These are phyloP conservation scores for Dictyostelium purpureum DNA, from an alignment of 78 protist genomes.

Conservation along the genomic window DNA sequence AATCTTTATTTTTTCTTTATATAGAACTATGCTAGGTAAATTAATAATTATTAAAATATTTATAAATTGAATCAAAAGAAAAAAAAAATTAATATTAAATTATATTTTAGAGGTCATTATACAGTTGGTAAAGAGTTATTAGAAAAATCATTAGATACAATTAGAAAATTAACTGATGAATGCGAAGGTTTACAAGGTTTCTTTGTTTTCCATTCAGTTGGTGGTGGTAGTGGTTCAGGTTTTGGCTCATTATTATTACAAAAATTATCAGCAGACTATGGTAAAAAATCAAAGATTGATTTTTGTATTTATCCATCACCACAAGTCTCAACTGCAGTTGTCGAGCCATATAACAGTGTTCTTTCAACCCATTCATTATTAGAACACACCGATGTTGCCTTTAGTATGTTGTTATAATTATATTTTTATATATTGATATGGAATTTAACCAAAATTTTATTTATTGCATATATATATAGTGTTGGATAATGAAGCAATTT, in stretches of 20 bases:
- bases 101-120: constrained; percentile 99
- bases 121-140: constrained; percentile 98
- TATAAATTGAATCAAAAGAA: too few relatives aligned
- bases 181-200: constrained; percentile 99
- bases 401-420: constrained; percentile 25
- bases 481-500: constrained; percentile 98
- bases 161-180: constrained; percentile 98
- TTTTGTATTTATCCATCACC: constrained; percentile 97
- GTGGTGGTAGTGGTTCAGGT: constrained; percentile 99
- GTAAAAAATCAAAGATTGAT: constrained; percentile 98
- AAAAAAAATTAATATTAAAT: too few relatives aligned
- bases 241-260: constrained; percentile 97
- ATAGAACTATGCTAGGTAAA: too few relatives aligned
- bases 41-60: too few relatives aligned
- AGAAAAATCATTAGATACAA: constrained; percentile 95
- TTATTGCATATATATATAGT: constrained; percentile 27
- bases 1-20: not conserved
- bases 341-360: constrained; percentile 99
- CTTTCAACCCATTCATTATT: constrained; percentile 97
- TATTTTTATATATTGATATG: not conserved
- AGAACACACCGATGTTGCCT: constrained; percentile 98
- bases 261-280: constrained; percentile 98
- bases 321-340: constrained; percentile 98
- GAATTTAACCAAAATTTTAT: not conserved
- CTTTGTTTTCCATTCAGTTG: constrained; percentile 96